phyloP scores from a whole-genome alignment of 2,329 filamentous ascomycete species.

The Sporothrix protearum region DNA sequence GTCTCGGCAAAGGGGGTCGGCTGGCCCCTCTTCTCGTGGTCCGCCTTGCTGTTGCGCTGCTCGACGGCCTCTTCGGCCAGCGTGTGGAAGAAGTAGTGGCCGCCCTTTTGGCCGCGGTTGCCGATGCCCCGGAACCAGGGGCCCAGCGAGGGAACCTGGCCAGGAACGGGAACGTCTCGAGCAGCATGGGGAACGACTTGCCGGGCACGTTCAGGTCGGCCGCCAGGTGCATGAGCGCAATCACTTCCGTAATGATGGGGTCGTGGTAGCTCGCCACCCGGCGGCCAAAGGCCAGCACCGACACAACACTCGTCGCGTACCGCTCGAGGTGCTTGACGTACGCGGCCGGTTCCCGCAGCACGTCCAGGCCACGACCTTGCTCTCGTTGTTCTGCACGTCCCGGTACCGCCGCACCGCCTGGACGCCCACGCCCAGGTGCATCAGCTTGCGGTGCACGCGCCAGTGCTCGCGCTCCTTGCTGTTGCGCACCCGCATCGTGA shows the following conservation, averaged over 20 bases:
- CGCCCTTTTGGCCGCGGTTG: constrained; percentile 40
- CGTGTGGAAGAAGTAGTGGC: constrained; percentile 50
- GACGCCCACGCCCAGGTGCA: constrained; percentile 50
- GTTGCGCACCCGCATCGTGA: constrained; percentile 44
- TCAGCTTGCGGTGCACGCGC: constrained; percentile 48
- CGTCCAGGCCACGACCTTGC: constrained; percentile 52
- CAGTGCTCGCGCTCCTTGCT: constrained; percentile 42
- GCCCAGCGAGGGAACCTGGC: constrained; percentile 47
- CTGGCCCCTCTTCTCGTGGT: constrained; percentile 29
- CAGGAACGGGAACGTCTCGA: constrained; percentile 53
- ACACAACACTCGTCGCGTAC: constrained; percentile 52
- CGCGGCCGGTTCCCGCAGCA: constrained; percentile 43
- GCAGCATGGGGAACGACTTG: constrained; percentile 54
- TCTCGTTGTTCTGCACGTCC: constrained; percentile 56
- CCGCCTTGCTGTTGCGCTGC: constrained; percentile 36
- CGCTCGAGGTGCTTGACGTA: constrained; percentile 54
- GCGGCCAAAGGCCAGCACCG: constrained; percentile 55
- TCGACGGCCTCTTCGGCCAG: constrained; percentile 49
- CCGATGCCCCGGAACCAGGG: constrained; percentile 51
- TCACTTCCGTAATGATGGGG: constrained; percentile 58
- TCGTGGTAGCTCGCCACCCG: constrained; percentile 49
- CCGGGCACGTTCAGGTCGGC: constrained; percentile 53
- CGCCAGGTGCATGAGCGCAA: constrained; percentile 55
- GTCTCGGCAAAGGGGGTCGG: constrained; percentile 43
- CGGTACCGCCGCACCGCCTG: constrained; percentile 55